Evolutionary conservation across 1,284 basidiomycete species (phyloP).

Genomic region (Ceratobasidium sp.): DNA sequence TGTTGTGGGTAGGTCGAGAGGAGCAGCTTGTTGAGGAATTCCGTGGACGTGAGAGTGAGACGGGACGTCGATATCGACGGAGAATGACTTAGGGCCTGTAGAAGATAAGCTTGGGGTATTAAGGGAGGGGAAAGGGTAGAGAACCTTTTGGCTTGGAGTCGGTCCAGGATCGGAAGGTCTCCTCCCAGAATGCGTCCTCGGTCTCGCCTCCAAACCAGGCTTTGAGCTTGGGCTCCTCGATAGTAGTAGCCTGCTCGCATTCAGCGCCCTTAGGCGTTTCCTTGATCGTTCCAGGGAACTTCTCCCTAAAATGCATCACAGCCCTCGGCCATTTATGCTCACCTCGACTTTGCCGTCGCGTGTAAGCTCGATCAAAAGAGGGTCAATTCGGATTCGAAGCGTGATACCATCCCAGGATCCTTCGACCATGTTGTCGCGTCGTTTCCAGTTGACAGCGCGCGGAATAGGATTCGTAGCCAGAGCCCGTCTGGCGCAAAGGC

Average conservation of each 20-base stretch:
- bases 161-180: constrained; percentile 83
- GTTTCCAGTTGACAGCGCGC: constrained; percentile 64
- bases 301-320: constrained; percentile 93
- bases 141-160: constrained; percentile 95
- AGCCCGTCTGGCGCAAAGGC: constrained; percentile 58
- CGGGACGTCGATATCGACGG: constrained; percentile 93
- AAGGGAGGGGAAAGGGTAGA: neutral
- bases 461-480: constrained; percentile 72
- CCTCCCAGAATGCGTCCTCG: constrained; percentile 89
- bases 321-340: constrained; percentile 86
- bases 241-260: constrained; percentile 60
- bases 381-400: constrained; percentile 72
- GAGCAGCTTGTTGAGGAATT: constrained; percentile 95
- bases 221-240: constrained; percentile 60
- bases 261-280: constrained; percentile 48
- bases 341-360: constrained; percentile 82
- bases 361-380: constrained; percentile 74
- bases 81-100: constrained; percentile 90
- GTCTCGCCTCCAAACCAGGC: constrained; percentile 88
- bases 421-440: constrained; percentile 65
- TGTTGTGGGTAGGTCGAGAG: constrained; percentile 86
- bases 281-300: constrained; percentile 54
- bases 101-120: constrained; percentile 30
- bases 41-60: constrained; percentile 90
- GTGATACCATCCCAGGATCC: constrained; percentile 70